A percentile compares a stretch with the other conserved stretches of the same genome.
Evolutionary conservation across 192 early-diverging fungal genomes (phyloP).

Genomic region (Backusella psychrophila): DNA sequence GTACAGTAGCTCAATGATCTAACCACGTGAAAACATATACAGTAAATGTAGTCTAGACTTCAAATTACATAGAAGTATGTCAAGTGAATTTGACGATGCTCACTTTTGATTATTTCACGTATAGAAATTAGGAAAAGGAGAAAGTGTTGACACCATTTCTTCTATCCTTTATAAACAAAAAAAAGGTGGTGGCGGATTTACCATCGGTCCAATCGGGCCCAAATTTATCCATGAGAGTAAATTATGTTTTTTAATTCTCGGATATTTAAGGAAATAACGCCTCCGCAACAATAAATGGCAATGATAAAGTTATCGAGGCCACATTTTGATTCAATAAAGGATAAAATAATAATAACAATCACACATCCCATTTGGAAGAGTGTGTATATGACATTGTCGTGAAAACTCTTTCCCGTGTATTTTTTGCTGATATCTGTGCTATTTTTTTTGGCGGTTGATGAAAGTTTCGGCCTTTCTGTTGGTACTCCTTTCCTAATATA

Average conservation of each 20-base stretch:
- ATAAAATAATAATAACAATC: not conserved
- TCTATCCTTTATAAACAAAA: not conserved
- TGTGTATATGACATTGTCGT: not conserved
- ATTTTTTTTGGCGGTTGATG: not conserved
- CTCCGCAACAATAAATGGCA: not conserved
- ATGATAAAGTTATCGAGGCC: not conserved
- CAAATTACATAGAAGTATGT: not conserved
- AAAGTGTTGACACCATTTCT: not conserved
- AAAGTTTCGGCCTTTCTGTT: not conserved
- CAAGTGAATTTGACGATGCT: not conserved
- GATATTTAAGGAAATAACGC: conserved; percentile 9
- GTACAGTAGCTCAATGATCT: not conserved
- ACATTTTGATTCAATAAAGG: not conserved
- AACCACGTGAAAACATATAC: not conserved
- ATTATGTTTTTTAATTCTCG: not conserved
- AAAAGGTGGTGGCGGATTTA: not conserved
- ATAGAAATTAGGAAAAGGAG: not conserved
- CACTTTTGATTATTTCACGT: not conserved
- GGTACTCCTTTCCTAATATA: conserved; percentile 4
- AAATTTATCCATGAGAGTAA: conserved; percentile 3
- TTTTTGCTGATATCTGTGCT: not conserved
- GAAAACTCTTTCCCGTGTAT: not conserved
- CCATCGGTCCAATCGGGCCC: conserved; percentile 7
- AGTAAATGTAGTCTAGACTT: not conserved
- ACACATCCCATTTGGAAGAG: not conserved